Conservation (phyloP, 2,329 filamentous ascomycete species). For the Ophiocordyceps australis region DNA sequence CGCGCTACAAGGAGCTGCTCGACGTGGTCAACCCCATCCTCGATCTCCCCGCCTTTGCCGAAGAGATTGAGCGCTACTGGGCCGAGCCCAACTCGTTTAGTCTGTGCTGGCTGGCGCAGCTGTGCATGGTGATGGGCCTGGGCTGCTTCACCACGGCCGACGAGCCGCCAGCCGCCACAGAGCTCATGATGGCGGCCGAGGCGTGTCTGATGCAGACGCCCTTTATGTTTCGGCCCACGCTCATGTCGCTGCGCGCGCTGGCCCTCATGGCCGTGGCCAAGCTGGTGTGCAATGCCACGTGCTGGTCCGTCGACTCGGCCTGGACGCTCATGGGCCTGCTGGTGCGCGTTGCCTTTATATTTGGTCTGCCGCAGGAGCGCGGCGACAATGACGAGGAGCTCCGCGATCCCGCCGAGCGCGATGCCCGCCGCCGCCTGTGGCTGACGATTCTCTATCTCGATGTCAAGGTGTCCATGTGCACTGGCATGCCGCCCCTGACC, state of each 20-base stretch:
- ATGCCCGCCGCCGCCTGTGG: conserved; percentile 13
- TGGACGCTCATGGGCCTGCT: conserved; percentile 15
- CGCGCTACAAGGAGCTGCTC: conserved; percentile 12
- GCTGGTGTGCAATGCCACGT: conserved; percentile 17
- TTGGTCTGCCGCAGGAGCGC: conserved; percentile 14
- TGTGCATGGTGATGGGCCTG: conserved; percentile 16
- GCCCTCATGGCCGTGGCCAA: conserved; percentile 16
- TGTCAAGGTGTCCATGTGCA: conserved; percentile 15
- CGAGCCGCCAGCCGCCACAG: conserved; percentile 12
- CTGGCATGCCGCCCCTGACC: conserved; percentile 16
- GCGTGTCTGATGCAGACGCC: conserved; percentile 18
- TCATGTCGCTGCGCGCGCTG: conserved; percentile 12
- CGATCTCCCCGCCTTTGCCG: conserved; percentile 10
- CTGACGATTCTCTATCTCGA: conserved; percentile 17
- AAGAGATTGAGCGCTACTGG: conserved; percentile 14
- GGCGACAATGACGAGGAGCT: conserved; percentile 8
- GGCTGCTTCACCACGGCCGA: conserved; percentile 13
- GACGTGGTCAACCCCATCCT: conserved; percentile 16
- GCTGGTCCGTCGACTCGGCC: conserved; percentile 17
- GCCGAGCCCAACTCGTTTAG: conserved; percentile 9
- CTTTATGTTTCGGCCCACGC: conserved; percentile 17
- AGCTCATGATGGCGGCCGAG: conserved; percentile 17
- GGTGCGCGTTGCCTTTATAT: conserved; percentile 15
- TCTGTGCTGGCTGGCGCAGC: conserved; percentile 14
- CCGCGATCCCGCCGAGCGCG: conserved; percentile 8